Conservation (phyloP, 768 basidiomycete species). For the Leccinum ochraceum region DNA sequence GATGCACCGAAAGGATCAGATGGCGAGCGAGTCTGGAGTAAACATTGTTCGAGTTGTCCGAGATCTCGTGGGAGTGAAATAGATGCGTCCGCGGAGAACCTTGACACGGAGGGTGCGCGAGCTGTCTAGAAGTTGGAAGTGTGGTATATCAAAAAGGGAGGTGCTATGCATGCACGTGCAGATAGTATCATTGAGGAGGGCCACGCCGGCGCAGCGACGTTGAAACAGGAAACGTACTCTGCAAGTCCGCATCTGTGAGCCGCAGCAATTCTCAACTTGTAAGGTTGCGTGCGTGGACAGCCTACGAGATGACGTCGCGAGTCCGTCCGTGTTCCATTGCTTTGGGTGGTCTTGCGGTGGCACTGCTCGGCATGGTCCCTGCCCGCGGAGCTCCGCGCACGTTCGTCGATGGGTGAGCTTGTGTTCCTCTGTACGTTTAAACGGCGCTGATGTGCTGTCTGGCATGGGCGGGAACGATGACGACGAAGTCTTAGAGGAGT, state of each 20-base stretch:
- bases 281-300: conserved; percentile 48
- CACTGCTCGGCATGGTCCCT: conserved; percentile 40
- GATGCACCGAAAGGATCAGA: conserved; percentile 27
- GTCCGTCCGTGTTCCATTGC: conserved; percentile 59
- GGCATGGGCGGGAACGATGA: conserved; percentile 20
- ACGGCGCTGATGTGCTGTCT: conserved; percentile 10
- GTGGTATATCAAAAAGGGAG: conserved; percentile 21
- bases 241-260: conserved; percentile 61
- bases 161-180: conserved; percentile 15
- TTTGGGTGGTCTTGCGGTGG: conserved; percentile 48
- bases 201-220: not conserved
- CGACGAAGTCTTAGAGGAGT: too few relatives aligned
- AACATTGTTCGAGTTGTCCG: conserved; percentile 21
- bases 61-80: conserved; percentile 30
- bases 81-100: conserved; percentile 57
- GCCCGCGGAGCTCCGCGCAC: conserved; percentile 25
- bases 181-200: conserved; percentile 5
- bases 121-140: conserved; percentile 51
- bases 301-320: conserved; percentile 55
- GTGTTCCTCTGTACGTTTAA: conserved; percentile 6
- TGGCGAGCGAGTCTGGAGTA: conserved; percentile 15
- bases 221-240: conserved; percentile 40
- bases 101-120: conserved; percentile 59
- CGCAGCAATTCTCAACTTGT: conserved; percentile 61
- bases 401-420: conserved; percentile 14